phyloP scores from a whole-genome alignment of 331 rosid genomes.

The Dryas integrifolia region DNA sequence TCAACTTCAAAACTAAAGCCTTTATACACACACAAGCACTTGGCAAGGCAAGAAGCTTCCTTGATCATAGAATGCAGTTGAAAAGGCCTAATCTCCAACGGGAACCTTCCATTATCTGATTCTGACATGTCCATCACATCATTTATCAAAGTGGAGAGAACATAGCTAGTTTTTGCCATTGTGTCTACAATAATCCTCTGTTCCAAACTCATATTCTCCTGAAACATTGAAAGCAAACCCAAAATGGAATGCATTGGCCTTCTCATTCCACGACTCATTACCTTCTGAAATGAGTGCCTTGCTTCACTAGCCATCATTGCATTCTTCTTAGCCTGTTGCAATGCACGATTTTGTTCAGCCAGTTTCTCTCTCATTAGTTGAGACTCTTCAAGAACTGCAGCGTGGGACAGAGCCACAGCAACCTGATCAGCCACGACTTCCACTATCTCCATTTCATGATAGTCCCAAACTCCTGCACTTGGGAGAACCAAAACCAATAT shows the following conservation, averaged over 20 bases:
- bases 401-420: conserved; percentile 80
- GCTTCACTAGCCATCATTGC: conserved; percentile 87
- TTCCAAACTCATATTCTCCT: conserved; percentile 39
- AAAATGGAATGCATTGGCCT: conserved; percentile 75
- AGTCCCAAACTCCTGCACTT: conserved; percentile 47
- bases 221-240: conserved; percentile 65
- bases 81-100: conserved; percentile 57
- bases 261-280: conserved; percentile 78
- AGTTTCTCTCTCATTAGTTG: conserved; percentile 78
- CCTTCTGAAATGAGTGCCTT: conserved; percentile 70
- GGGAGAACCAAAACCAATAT: conserved; percentile 73
- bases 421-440: conserved; percentile 90
- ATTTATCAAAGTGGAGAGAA: conserved; percentile 61
- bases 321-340: conserved; percentile 63
- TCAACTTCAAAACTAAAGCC: conserved; percentile 56
- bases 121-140: conserved; percentile 71
- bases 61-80: conserved; percentile 61
- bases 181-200: conserved; percentile 59
- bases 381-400: conserved; percentile 81
- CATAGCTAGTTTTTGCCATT: conserved; percentile 58
- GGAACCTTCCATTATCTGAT: conserved; percentile 51
- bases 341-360: conserved; percentile 59
- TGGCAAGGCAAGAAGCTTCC: conserved; percentile 66
- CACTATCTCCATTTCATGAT: conserved; percentile 64
- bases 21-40: conserved; percentile 62